Evolutionary conservation across 768 basidiomycete species (phyloP).

Genomic region (Cyclocybe cylindracea): DNA sequence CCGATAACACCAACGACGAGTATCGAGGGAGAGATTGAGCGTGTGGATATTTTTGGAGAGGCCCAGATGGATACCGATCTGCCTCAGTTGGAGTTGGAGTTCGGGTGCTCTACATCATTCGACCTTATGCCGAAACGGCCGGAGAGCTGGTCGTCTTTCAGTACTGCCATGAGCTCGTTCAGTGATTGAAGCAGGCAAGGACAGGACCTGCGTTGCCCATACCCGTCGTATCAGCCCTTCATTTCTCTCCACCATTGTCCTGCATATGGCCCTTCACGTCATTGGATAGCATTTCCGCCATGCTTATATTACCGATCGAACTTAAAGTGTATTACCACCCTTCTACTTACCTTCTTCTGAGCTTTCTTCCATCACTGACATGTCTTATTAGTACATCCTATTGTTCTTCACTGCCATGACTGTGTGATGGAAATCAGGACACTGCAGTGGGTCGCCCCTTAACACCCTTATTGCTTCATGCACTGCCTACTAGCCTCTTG

Average conservation of each 20-base stretch:
- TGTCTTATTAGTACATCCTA: too few species aligned
- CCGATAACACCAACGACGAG: constrained; percentile 23
- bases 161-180: constrained; percentile 35
- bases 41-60: constrained; percentile 3
- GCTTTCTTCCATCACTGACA: too few species aligned
- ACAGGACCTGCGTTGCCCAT: neutral
- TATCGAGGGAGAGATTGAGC: constrained; percentile 17
- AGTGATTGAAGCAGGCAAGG: constrained; percentile 10
- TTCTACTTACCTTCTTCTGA: too few species aligned
- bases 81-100: constrained; percentile 14
- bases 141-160: constrained; percentile 34
- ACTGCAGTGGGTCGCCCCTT: neutral
- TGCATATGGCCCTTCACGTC: neutral
- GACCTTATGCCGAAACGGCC: constrained; percentile 18
- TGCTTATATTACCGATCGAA: neutral
- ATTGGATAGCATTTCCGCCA: neutral
- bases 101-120: too few species aligned
- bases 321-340: too few species aligned
- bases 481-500: too few species aligned
- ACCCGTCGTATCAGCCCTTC: constrained; percentile 1
- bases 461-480: too few species aligned
- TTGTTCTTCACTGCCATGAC: too few species aligned
- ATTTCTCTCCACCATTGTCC: neutral
- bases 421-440: neutral
- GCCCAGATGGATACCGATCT: neutral